Evolutionary conservation across 345 rosid species (phyloP), one percentile per base, ranked within the genome.

Genomic region (Murraya paniculata): DNA sequence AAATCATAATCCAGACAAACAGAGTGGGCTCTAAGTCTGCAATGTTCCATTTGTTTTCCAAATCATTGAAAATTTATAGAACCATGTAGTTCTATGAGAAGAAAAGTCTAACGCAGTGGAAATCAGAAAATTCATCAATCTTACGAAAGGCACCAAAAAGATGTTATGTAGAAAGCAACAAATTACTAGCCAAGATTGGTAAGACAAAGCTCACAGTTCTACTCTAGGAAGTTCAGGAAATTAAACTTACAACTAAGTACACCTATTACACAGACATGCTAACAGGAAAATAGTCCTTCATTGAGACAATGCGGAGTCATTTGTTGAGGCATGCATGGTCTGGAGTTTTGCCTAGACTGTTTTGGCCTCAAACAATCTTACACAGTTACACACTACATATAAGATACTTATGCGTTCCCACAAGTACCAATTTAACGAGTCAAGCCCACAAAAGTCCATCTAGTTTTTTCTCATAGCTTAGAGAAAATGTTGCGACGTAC

Each of bases 261-360:
- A 64, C 45, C 61, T 30, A 19, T 74, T 18, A 33, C 27, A 45
- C 45, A 19, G 39, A 25, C n/a, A 65, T 18, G 36, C 59, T 57
- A 28, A 55, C 71, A 84, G 53, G 61, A 11, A 22, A 62, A 25
- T 75, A 13, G 19, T 64, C 71, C 68, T 75, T 61, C 71, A 27
- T 33, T 30, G 41, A 57, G 39, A 19, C 2, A 41, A 48, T 60
- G 64, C 70, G 38, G 35, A 72, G 41, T 45, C 65, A 21, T 33
- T 56, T 28, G 27, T 24, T 19, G 56, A 30, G 35, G 62, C 56
- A 64, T 33, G 8, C 21, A 19, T 64, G 68, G 45, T 33, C 41
- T 7, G 22, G 68, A 33, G 6, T 19, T 21, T 64, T 7, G 3
- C 41, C 68, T 64, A 21, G 11, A 19, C 35, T 9, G 9, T 64